A percentile compares a stretch with the other conserved stretches of the same genome.
phyloP scores from a whole-genome alignment of 1,284 basidiomycete species.

The Ceratobasidium sp. region DNA sequence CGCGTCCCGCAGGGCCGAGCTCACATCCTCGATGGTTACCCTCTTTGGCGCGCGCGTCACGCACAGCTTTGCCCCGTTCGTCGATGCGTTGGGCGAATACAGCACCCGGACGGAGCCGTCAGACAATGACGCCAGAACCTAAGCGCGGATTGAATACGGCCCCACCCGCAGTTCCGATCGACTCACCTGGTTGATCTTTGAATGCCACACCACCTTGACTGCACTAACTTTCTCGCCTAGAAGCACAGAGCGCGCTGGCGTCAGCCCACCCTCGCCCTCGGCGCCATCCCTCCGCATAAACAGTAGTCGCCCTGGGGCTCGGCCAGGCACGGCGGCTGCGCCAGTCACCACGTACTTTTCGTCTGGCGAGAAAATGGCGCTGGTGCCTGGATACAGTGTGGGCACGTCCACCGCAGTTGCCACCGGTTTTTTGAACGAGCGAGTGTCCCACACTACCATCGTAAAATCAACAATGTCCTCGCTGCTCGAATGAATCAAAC shows the following conservation, averaged over 20 bases:
- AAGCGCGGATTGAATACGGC: slow-evolving; percentile 29
- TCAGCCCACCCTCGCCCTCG: slow-evolving; percentile 59
- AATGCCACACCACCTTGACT: slow-evolving; percentile 91
- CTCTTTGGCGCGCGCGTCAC: slow-evolving; percentile 80
- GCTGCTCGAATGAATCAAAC: slow-evolving; percentile 54
- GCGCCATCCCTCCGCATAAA: slow-evolving; percentile 78
- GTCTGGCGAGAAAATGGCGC: slow-evolving; percentile 93
- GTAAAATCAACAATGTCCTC: neutral
- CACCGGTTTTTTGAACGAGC: slow-evolving; percentile 87
- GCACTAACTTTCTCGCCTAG: slow-evolving; percentile 79
- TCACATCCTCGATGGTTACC: slow-evolving; percentile 83
- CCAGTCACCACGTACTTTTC: slow-evolving; percentile 89
- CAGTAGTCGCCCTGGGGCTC: slow-evolving; percentile 73
- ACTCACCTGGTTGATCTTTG: slow-evolving; percentile 94
- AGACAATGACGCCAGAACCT: slow-evolving; percentile 89
- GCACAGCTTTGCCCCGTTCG: slow-evolving; percentile 91
- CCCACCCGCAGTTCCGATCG: no score
- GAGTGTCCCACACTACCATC: slow-evolving; percentile 88
- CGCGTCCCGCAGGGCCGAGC: slow-evolving; percentile 80
- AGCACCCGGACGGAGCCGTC: slow-evolving; percentile 88
- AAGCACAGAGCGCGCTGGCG: slow-evolving; percentile 55
- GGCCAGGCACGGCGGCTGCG: slow-evolving; percentile 68
- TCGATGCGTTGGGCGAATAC: slow-evolving; percentile 87
- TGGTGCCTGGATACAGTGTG: slow-evolving; percentile 90
- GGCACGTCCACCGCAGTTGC: slow-evolving; percentile 67